Evolutionary conservation across 441 rosid genomes (phyloP).

Genomic region (Adansonia gregorii): DNA sequence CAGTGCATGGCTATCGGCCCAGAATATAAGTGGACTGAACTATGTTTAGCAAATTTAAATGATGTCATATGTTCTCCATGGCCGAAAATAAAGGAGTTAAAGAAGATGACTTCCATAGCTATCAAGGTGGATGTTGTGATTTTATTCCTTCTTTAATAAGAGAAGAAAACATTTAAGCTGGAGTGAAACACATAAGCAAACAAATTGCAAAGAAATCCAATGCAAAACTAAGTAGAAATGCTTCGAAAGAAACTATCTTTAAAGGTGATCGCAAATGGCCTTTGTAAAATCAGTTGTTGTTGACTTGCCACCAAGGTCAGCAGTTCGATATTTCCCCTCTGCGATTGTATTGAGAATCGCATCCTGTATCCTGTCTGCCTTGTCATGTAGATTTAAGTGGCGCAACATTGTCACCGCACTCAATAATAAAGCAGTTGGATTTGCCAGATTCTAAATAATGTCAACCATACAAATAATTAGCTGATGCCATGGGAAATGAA

Average conservation of each 20-base stretch:
- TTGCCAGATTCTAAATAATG: conserved; percentile 72
- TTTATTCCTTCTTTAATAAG: conserved; percentile 31
- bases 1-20: conserved; percentile 1
- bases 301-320: conserved; percentile 83
- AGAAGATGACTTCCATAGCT: conserved; percentile 27
- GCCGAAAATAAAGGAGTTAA: background rate
- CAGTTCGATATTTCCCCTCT: conserved; percentile 85
- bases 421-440: conserved; percentile 89
- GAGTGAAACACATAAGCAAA: conserved; percentile 20
- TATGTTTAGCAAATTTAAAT: background rate
- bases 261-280: conserved; percentile 78
- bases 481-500: background rate
- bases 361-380: conserved; percentile 78
- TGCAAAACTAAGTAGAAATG: conserved; percentile 15
- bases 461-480: conserved; percentile 27
- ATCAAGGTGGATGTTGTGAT: conserved; percentile 26
- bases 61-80: conserved; percentile 1
- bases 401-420: conserved; percentile 87
- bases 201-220: conserved; percentile 20
- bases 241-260: conserved; percentile 30
- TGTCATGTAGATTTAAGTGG: conserved; percentile 72
- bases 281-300: conserved; percentile 85
- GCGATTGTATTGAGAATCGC: conserved; percentile 87
- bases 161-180: conserved; percentile 4
- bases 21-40: background rate